A percentile compares a stretch with the other conserved stretches of the same genome.
Conservation (phyloP, 2,329 filamentous ascomycete species). For the Fusarium goolgardi region DNA sequence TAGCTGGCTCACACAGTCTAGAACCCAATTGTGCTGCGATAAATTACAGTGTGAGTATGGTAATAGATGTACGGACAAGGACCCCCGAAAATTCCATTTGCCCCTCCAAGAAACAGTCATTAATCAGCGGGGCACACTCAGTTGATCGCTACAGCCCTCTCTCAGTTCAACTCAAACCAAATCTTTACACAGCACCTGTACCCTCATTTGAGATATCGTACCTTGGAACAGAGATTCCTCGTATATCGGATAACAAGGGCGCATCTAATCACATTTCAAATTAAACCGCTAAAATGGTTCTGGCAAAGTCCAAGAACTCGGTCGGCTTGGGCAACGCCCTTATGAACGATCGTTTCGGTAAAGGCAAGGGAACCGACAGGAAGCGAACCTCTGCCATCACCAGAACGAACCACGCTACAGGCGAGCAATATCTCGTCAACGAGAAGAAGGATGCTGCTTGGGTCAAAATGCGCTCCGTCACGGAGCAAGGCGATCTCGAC, state of each 20-base stretch:
- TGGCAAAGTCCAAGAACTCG: constrained; percentile 92
- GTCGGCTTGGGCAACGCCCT: constrained; percentile 96
- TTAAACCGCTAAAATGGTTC: constrained; percentile 60
- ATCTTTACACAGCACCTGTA: constrained; percentile 35
- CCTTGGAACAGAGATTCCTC: constrained; percentile 32
- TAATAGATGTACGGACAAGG: constrained; percentile 14
- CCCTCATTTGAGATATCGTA: constrained; percentile 16
- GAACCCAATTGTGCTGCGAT: fast-evolving
- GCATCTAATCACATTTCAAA: constrained; percentile 3
- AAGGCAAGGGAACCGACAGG: constrained; percentile 85
- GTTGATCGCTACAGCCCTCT: constrained; percentile 37
- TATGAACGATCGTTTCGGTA: constrained; percentile 99
- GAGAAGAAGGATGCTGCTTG: constrained; percentile 90
- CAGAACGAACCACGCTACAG: constrained; percentile 81
- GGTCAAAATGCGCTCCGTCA: constrained; percentile 99
- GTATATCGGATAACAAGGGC: constrained; percentile 17
- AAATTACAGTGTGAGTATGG: constrained; percentile 47
- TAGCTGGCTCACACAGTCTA: constrained; percentile 48
- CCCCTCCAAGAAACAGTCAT: constrained; percentile 60
- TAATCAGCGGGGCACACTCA: constrained; percentile 53
- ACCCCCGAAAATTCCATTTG: constrained; percentile 56
- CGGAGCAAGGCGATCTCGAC: constrained; percentile 94
- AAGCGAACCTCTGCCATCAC: constrained; percentile 72
- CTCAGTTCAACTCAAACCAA: constrained; percentile 30
- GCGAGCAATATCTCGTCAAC: constrained; percentile 93